These are phyloP conservation scores for Kalmanozyma brasiliensis DNA, from an alignment of 1,284 basidiomycete genomes.

Conservation along the genomic window DNA sequence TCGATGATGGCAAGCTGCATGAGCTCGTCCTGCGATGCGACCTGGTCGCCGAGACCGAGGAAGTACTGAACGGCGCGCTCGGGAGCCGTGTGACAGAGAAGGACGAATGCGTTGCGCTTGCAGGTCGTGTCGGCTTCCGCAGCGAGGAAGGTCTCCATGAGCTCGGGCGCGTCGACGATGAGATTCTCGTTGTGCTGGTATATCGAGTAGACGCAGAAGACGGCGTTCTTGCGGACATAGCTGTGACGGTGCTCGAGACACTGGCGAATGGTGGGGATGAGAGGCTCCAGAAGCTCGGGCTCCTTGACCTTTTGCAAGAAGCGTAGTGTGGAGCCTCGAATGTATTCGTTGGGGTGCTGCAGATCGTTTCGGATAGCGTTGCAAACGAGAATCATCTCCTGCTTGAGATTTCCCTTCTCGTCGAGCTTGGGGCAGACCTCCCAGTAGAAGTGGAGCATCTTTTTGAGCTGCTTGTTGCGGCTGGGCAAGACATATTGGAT, in stretches of 20 bases:
- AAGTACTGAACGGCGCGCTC: conserved; percentile 92
- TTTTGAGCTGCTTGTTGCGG: conserved; percentile 96
- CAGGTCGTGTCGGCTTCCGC: conserved; percentile 90
- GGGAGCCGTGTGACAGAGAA: conserved; percentile 88
- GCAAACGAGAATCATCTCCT: conserved; percentile 99
- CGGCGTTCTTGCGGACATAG: conserved; percentile 98
- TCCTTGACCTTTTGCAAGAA: conserved; percentile 97
- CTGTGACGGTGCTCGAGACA: conserved; percentile 98
- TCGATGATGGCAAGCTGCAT: conserved; percentile 97
- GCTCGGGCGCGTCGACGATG: conserved; percentile 94
- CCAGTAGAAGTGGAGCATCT: conserved; percentile 97
- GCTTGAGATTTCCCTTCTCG: conserved; percentile 95
- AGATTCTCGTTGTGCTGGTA: conserved; percentile 85
- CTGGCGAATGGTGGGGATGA: conserved; percentile 89
- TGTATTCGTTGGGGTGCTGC: conserved; percentile 99
- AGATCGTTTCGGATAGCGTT: conserved; percentile 98
- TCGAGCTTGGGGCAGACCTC: conserved; percentile 99
- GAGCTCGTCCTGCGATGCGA: conserved; percentile 86
- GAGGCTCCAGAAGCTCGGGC: conserved; percentile 91
- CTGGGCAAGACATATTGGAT: conserved; percentile 98
- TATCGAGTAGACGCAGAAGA: conserved; percentile 94
- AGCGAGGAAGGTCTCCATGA: conserved; percentile 96
- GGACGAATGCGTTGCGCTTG: conserved; percentile 96
- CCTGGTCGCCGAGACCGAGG: conserved; percentile 83
- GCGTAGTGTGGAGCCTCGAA: conserved; percentile 93